Conservation (phyloP, 2,329 filamentous ascomycete species). For the Diaporthe velutina region DNA sequence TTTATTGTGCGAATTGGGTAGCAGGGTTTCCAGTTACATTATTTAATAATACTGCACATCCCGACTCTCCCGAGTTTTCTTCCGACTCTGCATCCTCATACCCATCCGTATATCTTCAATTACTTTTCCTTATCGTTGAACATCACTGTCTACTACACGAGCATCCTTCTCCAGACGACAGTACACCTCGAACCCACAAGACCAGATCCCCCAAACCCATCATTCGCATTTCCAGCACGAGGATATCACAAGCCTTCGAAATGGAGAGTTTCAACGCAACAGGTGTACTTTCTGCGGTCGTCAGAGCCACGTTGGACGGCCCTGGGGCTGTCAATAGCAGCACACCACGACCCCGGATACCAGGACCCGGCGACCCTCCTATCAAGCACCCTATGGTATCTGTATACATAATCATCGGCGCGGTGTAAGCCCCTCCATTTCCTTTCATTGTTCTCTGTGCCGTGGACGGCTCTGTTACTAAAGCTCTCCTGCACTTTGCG, state of each 20-base stretch:
- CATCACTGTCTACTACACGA: too few species aligned
- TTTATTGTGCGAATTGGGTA: not conserved
- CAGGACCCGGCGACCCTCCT: not conserved
- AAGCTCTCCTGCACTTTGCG: not conserved
- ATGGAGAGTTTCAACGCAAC: not conserved
- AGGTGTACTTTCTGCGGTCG: not conserved
- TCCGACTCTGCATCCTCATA: not conserved
- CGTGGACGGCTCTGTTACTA: not conserved
- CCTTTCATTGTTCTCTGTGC: not conserved
- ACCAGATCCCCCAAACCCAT: too few species aligned
- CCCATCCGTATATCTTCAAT: not conserved
- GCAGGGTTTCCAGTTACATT: not conserved
- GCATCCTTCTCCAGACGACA: not conserved
- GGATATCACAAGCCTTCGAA: not conserved
- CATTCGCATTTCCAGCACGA: not conserved
- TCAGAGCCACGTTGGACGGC: not conserved
- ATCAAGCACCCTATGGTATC: not conserved
- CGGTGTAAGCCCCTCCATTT: not conserved
- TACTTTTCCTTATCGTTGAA: not conserved
- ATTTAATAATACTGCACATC: not conserved
- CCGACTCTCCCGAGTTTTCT: not conserved
- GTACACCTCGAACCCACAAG: not conserved
- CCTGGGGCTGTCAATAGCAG: not conserved
- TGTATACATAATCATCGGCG: not conserved
- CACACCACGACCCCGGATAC: not conserved